Conservation (phyloP, 768 basidiomycete genomes). For the Calocybe gangraenosa region DNA sequence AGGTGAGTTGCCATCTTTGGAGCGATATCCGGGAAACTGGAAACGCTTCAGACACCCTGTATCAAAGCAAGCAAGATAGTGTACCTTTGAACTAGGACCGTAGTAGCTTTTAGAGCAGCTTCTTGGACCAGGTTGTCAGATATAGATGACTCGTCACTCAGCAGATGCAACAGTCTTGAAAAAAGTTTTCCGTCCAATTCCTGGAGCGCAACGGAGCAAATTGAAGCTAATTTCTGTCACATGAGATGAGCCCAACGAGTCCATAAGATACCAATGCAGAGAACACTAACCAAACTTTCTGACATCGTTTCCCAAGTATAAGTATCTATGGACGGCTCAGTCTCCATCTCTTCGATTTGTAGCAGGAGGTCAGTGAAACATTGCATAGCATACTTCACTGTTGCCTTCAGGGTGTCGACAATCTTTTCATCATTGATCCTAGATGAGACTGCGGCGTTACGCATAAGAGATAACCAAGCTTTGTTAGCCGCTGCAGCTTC, state of each 20-base stretch:
- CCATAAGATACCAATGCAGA: background rate
- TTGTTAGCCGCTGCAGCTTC: conserved; percentile 84
- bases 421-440: conserved; percentile 34
- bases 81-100: conserved; percentile 80
- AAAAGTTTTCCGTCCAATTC: conserved; percentile 69
- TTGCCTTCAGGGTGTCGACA: conserved; percentile 37
- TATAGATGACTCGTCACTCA: conserved; percentile 79
- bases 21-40: conserved; percentile 80
- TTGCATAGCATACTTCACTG: conserved; percentile 61
- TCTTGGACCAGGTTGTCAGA: conserved; percentile 85
- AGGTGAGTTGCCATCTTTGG: conserved; percentile 71
- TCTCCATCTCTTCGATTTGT: conserved; percentile 82
- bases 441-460: conserved; percentile 40
- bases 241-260: background rate
- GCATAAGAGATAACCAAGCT: conserved; percentile 71
- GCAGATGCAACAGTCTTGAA: conserved; percentile 62
- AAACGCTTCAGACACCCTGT: background rate
- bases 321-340: conserved; percentile 76
- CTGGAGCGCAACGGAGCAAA: conserved; percentile 71
- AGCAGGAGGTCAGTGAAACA: conserved; percentile 73
- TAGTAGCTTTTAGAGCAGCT: conserved; percentile 82
- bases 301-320: conserved; percentile 94
- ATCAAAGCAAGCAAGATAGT: background rate
- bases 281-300: conserved; percentile 66
- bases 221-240: conserved; percentile 75